Evolutionary conservation across 305 asterid species (phyloP).

Genomic region (Fraxinus sp.): DNA sequence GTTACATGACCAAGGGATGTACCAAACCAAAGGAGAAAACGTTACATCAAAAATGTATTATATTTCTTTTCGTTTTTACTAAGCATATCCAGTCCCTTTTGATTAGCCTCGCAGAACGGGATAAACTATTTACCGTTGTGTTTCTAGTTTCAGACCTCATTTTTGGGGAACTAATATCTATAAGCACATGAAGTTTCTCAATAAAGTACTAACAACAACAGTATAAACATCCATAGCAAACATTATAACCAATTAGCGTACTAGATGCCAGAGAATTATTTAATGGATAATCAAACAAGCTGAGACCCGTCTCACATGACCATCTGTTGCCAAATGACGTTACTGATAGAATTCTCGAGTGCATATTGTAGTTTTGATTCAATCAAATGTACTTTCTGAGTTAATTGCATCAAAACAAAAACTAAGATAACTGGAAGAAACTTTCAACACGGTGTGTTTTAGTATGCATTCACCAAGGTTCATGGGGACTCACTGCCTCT

Average conservation of each 20-base stretch:
- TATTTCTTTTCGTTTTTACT: neutral
- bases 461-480: neutral
- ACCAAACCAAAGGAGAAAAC: neutral
- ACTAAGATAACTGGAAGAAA: neutral
- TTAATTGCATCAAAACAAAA: neutral
- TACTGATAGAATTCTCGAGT: neutral
- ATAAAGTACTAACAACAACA: neutral
- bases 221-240: neutral
- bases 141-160: neutral
- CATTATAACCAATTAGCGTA: neutral
- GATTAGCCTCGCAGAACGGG: neutral
- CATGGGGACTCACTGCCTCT: constrained; percentile 39
- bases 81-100: neutral
- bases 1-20: too few species aligned
- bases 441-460: neutral
- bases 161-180: neutral
- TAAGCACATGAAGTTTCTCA: neutral
- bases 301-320: neutral
- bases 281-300: neutral
- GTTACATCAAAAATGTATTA: neutral
- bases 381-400: neutral
- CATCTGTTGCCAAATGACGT: neutral
- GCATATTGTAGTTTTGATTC: neutral
- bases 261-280: neutral
- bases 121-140: neutral